Evolutionary conservation across 2,329 filamentous ascomycete genomes (phyloP).

Genomic region (Neocucurbitaria cava): DNA sequence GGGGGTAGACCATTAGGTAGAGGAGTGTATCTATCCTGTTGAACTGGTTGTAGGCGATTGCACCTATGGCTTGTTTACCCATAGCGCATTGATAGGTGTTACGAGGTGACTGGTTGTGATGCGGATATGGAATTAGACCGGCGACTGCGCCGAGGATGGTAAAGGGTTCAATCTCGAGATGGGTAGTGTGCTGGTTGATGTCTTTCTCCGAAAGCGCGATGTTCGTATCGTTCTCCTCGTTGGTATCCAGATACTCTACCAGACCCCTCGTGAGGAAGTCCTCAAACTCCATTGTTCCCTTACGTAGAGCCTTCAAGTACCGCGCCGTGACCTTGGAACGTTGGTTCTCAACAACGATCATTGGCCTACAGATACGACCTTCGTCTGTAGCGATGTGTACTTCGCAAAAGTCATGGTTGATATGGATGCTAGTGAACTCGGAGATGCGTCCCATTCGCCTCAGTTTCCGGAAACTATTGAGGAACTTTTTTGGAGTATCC

Average conservation of each 20-base stretch:
- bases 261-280: constrained; percentile 90
- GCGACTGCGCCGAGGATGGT: constrained; percentile 95
- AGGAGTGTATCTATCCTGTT: constrained; percentile 94
- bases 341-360: constrained; percentile 92
- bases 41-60: constrained; percentile 98
- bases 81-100: constrained; percentile 99
- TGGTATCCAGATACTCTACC: constrained; percentile 96
- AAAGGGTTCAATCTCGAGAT: constrained; percentile 97
- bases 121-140: constrained; percentile 94
- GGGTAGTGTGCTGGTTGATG: constrained; percentile 83
- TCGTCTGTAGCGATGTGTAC: constrained; percentile 97
- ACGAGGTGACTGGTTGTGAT: constrained; percentile 97
- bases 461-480: constrained; percentile 83
- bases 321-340: constrained; percentile 79
- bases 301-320: constrained; percentile 81
- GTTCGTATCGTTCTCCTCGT: constrained; percentile 96
- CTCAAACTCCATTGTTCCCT: constrained; percentile 87
- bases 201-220: constrained; percentile 90
- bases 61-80: constrained; percentile 99
- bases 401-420: constrained; percentile 89
- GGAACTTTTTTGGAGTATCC: constrained; percentile 82
- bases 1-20: constrained; percentile 96
- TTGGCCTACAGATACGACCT: constrained; percentile 91
- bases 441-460: constrained; percentile 90
- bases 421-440: constrained; percentile 94